Percentiles rank a stretch among this genome's conserved stretches.
phyloP scores from a whole-genome alignment of 2,329 filamentous ascomycete genomes.

The Cyclaneusma minus region DNA sequence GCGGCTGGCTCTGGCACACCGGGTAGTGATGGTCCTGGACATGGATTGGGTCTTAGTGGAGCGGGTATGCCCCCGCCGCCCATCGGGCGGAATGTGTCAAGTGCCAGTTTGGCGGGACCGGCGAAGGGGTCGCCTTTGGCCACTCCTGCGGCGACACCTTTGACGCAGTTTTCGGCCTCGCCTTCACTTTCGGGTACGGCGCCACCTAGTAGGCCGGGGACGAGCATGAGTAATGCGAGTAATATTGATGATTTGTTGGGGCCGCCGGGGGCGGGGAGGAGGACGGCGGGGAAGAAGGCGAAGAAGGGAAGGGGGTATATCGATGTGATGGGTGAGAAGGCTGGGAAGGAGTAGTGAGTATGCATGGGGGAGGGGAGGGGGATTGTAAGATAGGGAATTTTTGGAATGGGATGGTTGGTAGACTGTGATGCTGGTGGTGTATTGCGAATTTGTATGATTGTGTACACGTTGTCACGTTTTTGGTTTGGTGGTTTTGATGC shows the following conservation, averaged over 20 bases:
- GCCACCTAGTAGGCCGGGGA: constrained; percentile 57
- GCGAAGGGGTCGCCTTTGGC: constrained; percentile 13
- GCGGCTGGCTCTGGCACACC: constrained; percentile 6
- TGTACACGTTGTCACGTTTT: too few relatives aligned
- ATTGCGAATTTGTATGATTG: too few relatives aligned
- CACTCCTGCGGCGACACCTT: constrained; percentile 22
- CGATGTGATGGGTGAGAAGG: constrained; percentile 62
- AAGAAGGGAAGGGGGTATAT: constrained; percentile 84
- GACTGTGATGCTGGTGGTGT: too few relatives aligned
- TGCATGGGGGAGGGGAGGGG: neutral
- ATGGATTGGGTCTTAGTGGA: neutral
- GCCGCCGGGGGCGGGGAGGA: constrained; percentile 54
- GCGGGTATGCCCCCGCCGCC: constrained; percentile 7
- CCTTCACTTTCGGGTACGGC: constrained; percentile 21
- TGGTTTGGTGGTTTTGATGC: too few relatives aligned
- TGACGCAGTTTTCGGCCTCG: constrained; percentile 19
- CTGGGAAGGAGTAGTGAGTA: constrained; percentile 1
- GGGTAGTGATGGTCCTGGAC: constrained; percentile 1
- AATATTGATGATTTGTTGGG: constrained; percentile 88
- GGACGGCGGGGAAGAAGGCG: constrained; percentile 43
- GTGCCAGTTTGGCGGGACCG: constrained; percentile 9
- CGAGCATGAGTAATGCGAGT: constrained; percentile 79
- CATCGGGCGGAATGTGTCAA: constrained; percentile 13
- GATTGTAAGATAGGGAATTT: too few relatives aligned
- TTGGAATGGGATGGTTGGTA: too few relatives aligned